Evolutionary conservation across 1,139 yeast species (phyloP).

Genomic region (Casaregolazyma lundiana): DNA sequence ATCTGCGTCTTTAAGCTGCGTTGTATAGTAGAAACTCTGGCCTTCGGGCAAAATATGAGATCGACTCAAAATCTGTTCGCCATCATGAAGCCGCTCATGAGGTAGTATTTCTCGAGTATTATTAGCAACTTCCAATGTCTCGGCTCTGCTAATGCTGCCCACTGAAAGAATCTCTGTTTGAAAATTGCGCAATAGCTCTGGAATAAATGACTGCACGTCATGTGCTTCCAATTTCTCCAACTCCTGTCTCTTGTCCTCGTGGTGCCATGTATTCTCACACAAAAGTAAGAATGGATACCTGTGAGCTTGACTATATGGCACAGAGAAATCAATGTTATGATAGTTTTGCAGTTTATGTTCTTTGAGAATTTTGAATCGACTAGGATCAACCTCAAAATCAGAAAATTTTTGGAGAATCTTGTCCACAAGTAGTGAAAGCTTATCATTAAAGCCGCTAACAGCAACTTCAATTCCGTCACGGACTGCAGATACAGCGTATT

Average conservation of each 20-base stretch:
- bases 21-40: conserved; percentile 47
- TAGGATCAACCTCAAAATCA: conserved; percentile 47
- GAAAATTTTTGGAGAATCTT: conserved; percentile 53
- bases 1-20: conserved; percentile 54
- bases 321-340: conserved; percentile 66
- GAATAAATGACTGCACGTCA: conserved; percentile 47
- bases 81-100: conserved; percentile 29
- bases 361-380: conserved; percentile 61
- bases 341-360: conserved; percentile 59
- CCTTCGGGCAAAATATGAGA: conserved; percentile 47
- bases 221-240: conserved; percentile 46
- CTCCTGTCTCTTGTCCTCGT: conserved; percentile 56
- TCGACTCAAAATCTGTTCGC: conserved; percentile 45
- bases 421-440: conserved; percentile 57
- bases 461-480: conserved; percentile 68
- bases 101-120: conserved; percentile 36
- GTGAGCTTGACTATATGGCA: conserved; percentile 69
- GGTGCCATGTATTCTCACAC: conserved; percentile 65
- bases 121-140: conserved; percentile 49
- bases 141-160: conserved; percentile 64
- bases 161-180: conserved; percentile 68
- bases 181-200: conserved; percentile 42
- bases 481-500: conserved; percentile 52
- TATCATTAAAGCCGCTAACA: conserved; percentile 79
- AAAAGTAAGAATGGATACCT: conserved; percentile 55